Base-by-base conservation (phyloP, 1,139 yeast genomes). In the Eremothecium sinecaudum region DNA sequence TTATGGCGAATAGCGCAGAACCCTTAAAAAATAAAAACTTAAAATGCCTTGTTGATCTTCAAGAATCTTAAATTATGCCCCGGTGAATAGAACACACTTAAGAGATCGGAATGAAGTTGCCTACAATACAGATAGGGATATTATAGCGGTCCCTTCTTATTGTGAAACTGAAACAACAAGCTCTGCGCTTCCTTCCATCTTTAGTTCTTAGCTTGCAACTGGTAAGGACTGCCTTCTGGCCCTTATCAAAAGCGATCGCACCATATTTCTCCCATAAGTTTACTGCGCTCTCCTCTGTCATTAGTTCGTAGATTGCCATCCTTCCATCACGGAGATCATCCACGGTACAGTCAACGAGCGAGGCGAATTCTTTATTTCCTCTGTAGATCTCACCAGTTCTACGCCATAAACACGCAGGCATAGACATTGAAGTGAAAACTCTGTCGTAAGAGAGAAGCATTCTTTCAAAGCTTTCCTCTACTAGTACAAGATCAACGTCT, bases 191-290 rank as follows among this genome's bases (percentile, higher is more conserved):
- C 33, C 82, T 69, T 1, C 95, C 94, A 50, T 84, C 94, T 47
- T 75, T 74, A 2, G 94, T 79, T 50, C 94, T 67, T 42, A 90
- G 64, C 51, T 81, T 83, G 59, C 97, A 90, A 56, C 94, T 80
- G 1, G 96, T 87, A 44, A 90, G 62, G 5, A 90, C 95, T 0
- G 97, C 95, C 55, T 90, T 90, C 50, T 87, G 97, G 1, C 93
- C 93, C 46, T 87, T 81, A 50, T 87, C 96, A 59, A 90, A 87
- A 2, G 97, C 97, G 53, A 87, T 83, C 8, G 94, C 87, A 7
- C 96, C 96, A 50, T 87, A 90, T 57, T 87, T 87, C 55, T 90
- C 97, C 97, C 97, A 90, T 54, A 86, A 87, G 49, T 84, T 86
- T n/a, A 90, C 97, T 5, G 96, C 94, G 53, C 94, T 81, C 50